A percentile compares a stretch with the other conserved stretches of the same genome.
phyloP scores from a whole-genome alignment of 495 filamentous ascomycete genomes.

The Alectoria sarmentosa region DNA sequence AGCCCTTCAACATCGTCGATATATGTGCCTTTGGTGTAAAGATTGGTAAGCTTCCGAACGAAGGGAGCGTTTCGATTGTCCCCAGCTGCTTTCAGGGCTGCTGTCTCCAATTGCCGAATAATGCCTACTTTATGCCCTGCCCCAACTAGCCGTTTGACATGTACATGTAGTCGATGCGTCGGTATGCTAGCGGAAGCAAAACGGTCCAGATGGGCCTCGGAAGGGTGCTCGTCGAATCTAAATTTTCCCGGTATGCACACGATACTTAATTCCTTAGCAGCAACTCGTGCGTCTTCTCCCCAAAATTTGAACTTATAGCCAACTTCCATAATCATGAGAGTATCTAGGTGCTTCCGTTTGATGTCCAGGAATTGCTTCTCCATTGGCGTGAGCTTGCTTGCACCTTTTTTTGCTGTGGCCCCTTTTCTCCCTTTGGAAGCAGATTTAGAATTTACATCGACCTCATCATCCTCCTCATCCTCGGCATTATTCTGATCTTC shows the following conservation, averaged over 20 bases:
- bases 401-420: conserved; percentile 48
- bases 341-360: conserved; percentile 86
- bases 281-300: conserved; percentile 89
- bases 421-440: conserved; percentile 54
- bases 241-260: conserved; percentile 96
- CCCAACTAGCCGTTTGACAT: conserved; percentile 86
- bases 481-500: conserved; percentile 46
- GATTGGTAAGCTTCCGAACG: conserved; percentile 83
- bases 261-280: conserved; percentile 87
- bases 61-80: conserved; percentile 95
- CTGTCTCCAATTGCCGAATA: conserved; percentile 94
- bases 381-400: conserved; percentile 82
- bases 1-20: conserved; percentile 89
- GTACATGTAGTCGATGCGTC: conserved; percentile 84
- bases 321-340: conserved; percentile 83
- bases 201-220: conserved; percentile 84
- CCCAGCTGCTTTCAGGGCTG: conserved; percentile 92
- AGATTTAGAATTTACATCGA: conserved; percentile 41
- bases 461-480: conserved; percentile 50
- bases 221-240: conserved; percentile 86
- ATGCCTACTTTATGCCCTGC: conserved; percentile 96
- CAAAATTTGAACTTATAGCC: conserved; percentile 98
- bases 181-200: conserved; percentile 97
- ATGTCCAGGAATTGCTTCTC: conserved; percentile 91
- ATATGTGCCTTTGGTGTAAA: conserved; percentile 98